A percentile compares a stretch with the other conserved stretches of the same genome.
Evolutionary conservation across 306 rosid species (phyloP).

Genomic region (Malus fusca): DNA sequence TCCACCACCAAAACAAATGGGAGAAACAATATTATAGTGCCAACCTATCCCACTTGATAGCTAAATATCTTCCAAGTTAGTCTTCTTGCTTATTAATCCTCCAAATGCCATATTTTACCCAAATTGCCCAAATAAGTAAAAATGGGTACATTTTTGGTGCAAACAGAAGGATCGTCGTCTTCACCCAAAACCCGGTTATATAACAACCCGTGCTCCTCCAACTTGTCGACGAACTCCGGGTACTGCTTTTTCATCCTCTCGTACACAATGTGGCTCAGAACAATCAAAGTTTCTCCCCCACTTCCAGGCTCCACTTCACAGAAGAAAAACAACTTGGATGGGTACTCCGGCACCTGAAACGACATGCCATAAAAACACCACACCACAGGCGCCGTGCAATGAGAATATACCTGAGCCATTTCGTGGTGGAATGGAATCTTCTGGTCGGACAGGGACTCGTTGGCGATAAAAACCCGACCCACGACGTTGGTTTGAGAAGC

Average conservation of each 20-base stretch:
- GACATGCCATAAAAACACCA: not conserved
- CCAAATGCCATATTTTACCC: too few species aligned
- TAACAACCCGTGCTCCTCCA: slow-evolving; percentile 65
- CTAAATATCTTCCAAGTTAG: too few species aligned
- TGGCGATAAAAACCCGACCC: slow-evolving; percentile 85
- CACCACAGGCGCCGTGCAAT: not conserved
- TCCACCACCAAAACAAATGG: too few species aligned
- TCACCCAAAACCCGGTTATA: slow-evolving; percentile 70
- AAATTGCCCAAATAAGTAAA: too few species aligned
- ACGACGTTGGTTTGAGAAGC: slow-evolving; percentile 69
- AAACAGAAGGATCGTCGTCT: slow-evolving; percentile 66
- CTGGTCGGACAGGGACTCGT: slow-evolving; percentile 87
- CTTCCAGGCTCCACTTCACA: slow-evolving; percentile 69
- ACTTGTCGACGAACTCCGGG: slow-evolving; percentile 57
- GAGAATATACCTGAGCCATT: slow-evolving; percentile 59
- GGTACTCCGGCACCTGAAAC: slow-evolving; percentile 66
- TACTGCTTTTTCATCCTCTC: slow-evolving; percentile 61
- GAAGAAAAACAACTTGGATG: slow-evolving; percentile 74
- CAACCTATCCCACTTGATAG: too few species aligned
- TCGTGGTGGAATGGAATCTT: slow-evolving; percentile 87
- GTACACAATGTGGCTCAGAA: slow-evolving; percentile 70
- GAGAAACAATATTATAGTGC: too few species aligned
- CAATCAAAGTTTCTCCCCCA: slow-evolving; percentile 91
- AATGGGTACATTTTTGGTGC: too few species aligned
- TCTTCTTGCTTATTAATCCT: too few species aligned